These are phyloP conservation scores for Aspergillus nomiae DNA, from an alignment of 2,329 filamentous ascomycete species.

Conservation along the genomic window DNA sequence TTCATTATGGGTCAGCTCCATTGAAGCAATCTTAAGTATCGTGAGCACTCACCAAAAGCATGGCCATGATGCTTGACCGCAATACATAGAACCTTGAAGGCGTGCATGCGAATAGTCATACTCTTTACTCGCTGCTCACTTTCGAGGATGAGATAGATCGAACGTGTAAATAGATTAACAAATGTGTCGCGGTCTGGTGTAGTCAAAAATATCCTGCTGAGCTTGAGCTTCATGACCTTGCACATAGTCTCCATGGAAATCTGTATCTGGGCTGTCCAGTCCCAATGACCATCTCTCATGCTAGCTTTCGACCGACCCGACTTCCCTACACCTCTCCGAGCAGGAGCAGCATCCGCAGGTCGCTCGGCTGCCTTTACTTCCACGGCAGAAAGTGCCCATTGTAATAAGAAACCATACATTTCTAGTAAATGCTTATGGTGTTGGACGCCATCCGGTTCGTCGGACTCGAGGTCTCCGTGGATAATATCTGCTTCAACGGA, in stretches of 20 bases:
- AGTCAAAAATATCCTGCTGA: slow-evolving; percentile 90
- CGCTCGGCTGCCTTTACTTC: slow-evolving; percentile 94
- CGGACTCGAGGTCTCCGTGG: slow-evolving; percentile 82
- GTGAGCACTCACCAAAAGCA: slow-evolving; percentile 71
- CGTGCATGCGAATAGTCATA: slow-evolving; percentile 89
- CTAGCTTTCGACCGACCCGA: slow-evolving; percentile 68
- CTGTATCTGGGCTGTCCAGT: slow-evolving; percentile 85
- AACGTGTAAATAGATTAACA: slow-evolving; percentile 84
- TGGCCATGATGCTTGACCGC: slow-evolving; percentile 98
- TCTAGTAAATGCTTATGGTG: slow-evolving; percentile 92
- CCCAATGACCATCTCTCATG: slow-evolving; percentile 79
- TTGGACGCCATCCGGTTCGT: slow-evolving; percentile 83
- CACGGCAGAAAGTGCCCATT: slow-evolving; percentile 94
- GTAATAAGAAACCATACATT: slow-evolving; percentile 88
- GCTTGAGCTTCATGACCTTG: slow-evolving; percentile 89
- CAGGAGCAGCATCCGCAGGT: slow-evolving; percentile 69
- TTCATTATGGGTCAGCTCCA: slow-evolving; percentile 41
- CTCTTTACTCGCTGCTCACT: slow-evolving; percentile 91
- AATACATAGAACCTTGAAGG: slow-evolving; percentile 94
- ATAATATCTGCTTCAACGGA: slow-evolving; percentile 83
- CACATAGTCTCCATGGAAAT: slow-evolving; percentile 90
- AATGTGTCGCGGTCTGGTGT: slow-evolving; percentile 97
- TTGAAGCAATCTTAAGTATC: neutral
- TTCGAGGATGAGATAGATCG: slow-evolving; percentile 91
- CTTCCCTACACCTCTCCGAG: slow-evolving; percentile 73